These are phyloP conservation scores for Diutina scorzettiae DNA, from an alignment of 1,139 yeast species.

Conservation along the genomic window DNA sequence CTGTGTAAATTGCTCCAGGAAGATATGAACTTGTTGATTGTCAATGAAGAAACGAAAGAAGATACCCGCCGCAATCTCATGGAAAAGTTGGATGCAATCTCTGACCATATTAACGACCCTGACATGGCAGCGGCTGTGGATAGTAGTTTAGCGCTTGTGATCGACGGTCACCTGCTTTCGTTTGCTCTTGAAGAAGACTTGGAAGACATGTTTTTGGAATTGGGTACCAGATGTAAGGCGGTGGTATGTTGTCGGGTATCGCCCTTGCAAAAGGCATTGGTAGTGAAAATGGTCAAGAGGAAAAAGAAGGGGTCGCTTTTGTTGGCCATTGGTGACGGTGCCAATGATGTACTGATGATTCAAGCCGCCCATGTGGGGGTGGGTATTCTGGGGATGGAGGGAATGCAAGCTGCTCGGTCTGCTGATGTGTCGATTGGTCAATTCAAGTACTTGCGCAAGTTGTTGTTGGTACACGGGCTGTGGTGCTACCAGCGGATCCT, in stretches of 20 bases:
- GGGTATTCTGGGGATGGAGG: slow-evolving; percentile 98
- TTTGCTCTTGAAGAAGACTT: slow-evolving; percentile 75
- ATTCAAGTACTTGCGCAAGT: slow-evolving; percentile 71
- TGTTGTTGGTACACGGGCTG: slow-evolving; percentile 86
- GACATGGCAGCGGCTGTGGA: slow-evolving; percentile 39
- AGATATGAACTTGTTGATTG: slow-evolving; percentile 86
- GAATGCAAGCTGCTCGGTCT: slow-evolving; percentile 97
- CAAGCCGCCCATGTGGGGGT: slow-evolving; percentile 99
- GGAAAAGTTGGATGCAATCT: slow-evolving; percentile 68
- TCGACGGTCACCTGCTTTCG: slow-evolving; percentile 85
- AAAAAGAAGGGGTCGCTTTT: slow-evolving; percentile 68
- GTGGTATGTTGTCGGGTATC: slow-evolving; percentile 94
- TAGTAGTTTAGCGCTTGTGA: slow-evolving; percentile 69
- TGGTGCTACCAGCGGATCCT: slow-evolving; percentile 97
- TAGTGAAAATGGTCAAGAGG: slow-evolving; percentile 74
- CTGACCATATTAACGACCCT: slow-evolving; percentile 46
- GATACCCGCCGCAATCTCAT: slow-evolving; percentile 61
- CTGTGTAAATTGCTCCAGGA: slow-evolving; percentile 88
- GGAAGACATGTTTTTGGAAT: slow-evolving; percentile 65
- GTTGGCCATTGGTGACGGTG: slow-evolving; percentile 96
- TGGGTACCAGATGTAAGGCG: slow-evolving; percentile 85
- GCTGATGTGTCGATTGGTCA: slow-evolving; percentile 98
- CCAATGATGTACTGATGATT: slow-evolving; percentile 97
- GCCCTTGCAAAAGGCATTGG: slow-evolving; percentile 93
- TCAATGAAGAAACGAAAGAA: slow-evolving; percentile 74